These are phyloP conservation scores for Dichotomopilus funicola DNA, from an alignment of 2,329 filamentous ascomycete species.

Conservation along the genomic window DNA sequence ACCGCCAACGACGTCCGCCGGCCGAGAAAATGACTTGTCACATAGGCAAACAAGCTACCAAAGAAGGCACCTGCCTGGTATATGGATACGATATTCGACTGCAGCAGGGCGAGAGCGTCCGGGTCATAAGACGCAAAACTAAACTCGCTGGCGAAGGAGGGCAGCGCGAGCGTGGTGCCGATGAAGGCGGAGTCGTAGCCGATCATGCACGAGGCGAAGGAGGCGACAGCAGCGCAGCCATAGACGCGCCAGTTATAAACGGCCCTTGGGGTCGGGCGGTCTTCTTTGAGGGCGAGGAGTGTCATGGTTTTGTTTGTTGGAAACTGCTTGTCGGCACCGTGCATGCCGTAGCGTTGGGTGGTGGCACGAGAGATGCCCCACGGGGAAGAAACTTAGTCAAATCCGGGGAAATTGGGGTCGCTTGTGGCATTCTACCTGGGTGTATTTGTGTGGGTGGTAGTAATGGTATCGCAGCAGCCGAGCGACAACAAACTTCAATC, in stretches of 20 bases:
- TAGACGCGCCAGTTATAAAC: slow-evolving; percentile 59
- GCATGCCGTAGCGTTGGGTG: neutral
- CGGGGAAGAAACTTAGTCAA: neutral
- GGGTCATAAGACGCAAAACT: slow-evolving; percentile 46
- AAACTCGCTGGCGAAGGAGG: slow-evolving; percentile 65
- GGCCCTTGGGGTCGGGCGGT: slow-evolving; percentile 49
- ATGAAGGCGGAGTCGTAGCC: slow-evolving; percentile 70
- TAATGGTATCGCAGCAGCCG: too few species aligned
- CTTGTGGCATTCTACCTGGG: neutral
- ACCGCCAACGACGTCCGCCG: slow-evolving; percentile 57
- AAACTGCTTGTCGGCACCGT: neutral
- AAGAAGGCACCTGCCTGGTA: slow-evolving; percentile 84
- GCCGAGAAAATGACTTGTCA: slow-evolving; percentile 59
- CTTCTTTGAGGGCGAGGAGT: slow-evolving; percentile 47
- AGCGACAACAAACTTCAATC: too few species aligned
- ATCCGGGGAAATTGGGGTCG: slow-evolving; percentile 6
- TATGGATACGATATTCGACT: slow-evolving; percentile 70
- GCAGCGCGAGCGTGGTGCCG: slow-evolving; percentile 65
- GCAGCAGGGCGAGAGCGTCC: slow-evolving; percentile 50
- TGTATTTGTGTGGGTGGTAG: slow-evolving; percentile 14
- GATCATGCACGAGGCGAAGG: slow-evolving; percentile 51
- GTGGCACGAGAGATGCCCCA: neutral
- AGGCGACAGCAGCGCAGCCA: slow-evolving; percentile 46
- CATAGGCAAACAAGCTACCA: slow-evolving; percentile 64
- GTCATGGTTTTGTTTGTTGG: slow-evolving; percentile 23